These are phyloP conservation scores for Sophora flavescens DNA, from an alignment of 306 rosid genomes.

Conservation along the genomic window DNA sequence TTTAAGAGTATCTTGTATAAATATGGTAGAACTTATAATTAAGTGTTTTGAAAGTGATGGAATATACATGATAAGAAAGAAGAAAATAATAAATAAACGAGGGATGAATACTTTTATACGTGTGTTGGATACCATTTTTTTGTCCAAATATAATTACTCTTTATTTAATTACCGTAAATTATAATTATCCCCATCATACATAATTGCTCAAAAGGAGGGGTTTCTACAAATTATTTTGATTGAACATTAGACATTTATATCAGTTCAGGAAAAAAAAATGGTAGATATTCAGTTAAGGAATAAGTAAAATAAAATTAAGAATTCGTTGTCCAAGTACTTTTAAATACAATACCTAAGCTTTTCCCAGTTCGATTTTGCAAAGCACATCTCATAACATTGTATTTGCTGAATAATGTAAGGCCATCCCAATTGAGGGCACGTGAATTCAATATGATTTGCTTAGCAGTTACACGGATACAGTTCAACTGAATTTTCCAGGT, in stretches of 20 bases:
- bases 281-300: too few species aligned
- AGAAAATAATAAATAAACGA: too few species aligned
- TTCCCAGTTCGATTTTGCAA: not conserved
- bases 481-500: slow-evolving; percentile 12
- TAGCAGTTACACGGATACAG: not conserved
- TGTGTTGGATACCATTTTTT: too few species aligned
- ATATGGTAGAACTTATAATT: too few species aligned
- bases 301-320: not conserved
- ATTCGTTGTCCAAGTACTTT: not conserved
- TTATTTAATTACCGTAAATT: not conserved
- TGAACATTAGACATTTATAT: too few species aligned
- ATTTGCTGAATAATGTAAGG: slow-evolving; percentile 19
- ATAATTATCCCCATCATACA: not conserved
- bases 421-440: slow-evolving; percentile 43
- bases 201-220: not conserved
- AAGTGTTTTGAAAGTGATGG: too few species aligned
- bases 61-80: too few species aligned
- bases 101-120: too few species aligned
- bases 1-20: too few species aligned
- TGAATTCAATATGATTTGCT: slow-evolving; percentile 44
- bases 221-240: too few species aligned
- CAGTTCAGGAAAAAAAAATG: too few species aligned
- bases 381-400: not conserved
- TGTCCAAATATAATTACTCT: not conserved
- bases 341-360: not conserved